These are phyloP conservation scores for Plasmodium vinckei DNA, from an alignment of 169 alveolate species.

Conservation along the genomic window DNA sequence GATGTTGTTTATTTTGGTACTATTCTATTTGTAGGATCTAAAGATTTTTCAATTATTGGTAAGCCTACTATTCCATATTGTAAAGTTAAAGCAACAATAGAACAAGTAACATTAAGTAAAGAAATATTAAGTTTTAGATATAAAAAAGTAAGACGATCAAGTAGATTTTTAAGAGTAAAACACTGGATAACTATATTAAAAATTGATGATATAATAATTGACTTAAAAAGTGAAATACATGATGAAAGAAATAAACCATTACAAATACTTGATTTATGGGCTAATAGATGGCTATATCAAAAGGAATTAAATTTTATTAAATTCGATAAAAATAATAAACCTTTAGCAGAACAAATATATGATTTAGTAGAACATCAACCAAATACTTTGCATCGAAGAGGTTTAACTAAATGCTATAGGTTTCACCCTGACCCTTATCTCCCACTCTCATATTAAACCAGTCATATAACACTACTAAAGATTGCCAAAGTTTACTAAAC, in stretches of 20 bases:
- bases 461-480: neutral
- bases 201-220: conserved; percentile 87
- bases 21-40: conserved; percentile 88
- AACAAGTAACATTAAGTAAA: conserved; percentile 90
- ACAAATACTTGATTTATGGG: conserved; percentile 89
- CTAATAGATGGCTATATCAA: conserved; percentile 90
- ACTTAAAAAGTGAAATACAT: conserved; percentile 43
- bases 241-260: conserved; percentile 78
- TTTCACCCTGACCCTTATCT: conserved; percentile 66
- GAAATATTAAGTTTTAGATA: conserved; percentile 89
- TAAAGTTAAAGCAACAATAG: conserved; percentile 88
- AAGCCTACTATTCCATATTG: conserved; percentile 93
- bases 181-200: conserved; percentile 90
- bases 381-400: conserved; percentile 82
- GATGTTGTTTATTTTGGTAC: conserved; percentile 89
- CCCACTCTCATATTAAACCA: conserved; percentile 21
- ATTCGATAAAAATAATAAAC: conserved; percentile 55
- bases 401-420: conserved; percentile 80
- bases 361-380: conserved; percentile 81
- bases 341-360: conserved; percentile 76
- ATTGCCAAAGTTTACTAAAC: neutral
- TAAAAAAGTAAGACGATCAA: conserved; percentile 86
- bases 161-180: conserved; percentile 88
- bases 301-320: conserved; percentile 86
- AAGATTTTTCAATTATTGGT: conserved; percentile 91